Evolutionary conservation across 805 yeast species (phyloP), one percentile per base, ranked within the genome.

Genomic region (Metschnikowia kunwiensis): DNA sequence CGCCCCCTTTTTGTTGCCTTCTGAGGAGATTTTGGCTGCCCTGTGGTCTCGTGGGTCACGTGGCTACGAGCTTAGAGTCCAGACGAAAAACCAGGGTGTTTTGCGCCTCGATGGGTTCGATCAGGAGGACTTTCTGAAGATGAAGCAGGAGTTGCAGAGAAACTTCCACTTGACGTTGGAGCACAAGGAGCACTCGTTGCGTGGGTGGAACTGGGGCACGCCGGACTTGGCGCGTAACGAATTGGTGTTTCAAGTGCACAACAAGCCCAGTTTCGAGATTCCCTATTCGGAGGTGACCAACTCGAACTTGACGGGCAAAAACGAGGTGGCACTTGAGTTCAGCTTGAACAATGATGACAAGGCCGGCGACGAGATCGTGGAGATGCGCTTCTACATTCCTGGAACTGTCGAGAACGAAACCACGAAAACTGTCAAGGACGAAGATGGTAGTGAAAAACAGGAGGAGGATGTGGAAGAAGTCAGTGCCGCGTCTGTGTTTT

Each of bases 181-280:
- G 51, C 82, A 75, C 44, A 78, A 74, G 52, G 97, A 91, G 53
- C 98, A 93, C 62, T 84, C 96, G 4, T 68, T 93, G 47, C 78
- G 96, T 65, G 99, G 99, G 21, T 93, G 98, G 98, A 93, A 93
- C 63, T 93, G 98, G 98, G 99, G 99, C 36, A 80, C 82, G 46
- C 73, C 91, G 11, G 96, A 89, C 58, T 77, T 93, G 57, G 96
- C 95, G 14, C 77, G 96, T 59, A 86, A 87, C 51, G 98, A 93
- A 60, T 69, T 93, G 59, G 77, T 86, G 19, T 89, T 93, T 63
- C 78, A 80, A 40, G 80, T 89, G 15, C 85, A 85, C 54, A 87
- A 87, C 49, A 82, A 85, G 53, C 97, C 98, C 3, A 77, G 82
- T 9, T 91, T 91, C 59, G 98, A 93, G 63, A 65, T 93, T 28